These are phyloP conservation scores for Tuber indicum DNA, from an alignment of 495 filamentous ascomycete species.

Conservation along the genomic window DNA sequence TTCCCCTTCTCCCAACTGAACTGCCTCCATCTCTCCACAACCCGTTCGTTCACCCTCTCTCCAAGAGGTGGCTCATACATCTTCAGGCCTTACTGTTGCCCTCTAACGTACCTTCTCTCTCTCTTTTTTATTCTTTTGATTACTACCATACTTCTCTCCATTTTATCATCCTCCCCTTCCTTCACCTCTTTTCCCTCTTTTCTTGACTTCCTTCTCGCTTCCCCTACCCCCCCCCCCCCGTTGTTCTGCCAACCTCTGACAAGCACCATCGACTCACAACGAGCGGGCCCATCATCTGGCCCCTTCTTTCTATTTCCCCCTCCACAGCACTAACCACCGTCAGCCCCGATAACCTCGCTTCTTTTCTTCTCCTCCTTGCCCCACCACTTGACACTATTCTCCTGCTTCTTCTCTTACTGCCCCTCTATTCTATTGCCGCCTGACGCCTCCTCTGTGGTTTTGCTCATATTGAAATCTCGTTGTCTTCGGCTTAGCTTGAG, in stretches of 20 bases:
- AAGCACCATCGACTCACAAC: conserved; percentile 27
- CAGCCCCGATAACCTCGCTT: conserved; percentile 42
- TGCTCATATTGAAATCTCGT: background rate
- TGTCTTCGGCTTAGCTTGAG: background rate
- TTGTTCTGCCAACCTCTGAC: conserved; percentile 34
- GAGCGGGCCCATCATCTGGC: conserved; percentile 43
- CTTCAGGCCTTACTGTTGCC: conserved; percentile 11
- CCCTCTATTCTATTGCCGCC: background rate
- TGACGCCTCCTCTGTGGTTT: background rate
- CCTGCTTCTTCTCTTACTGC: background rate
- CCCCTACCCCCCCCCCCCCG: background rate
- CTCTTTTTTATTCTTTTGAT: conserved; percentile 14
- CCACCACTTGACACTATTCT: conserved; percentile 16
- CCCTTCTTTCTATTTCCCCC: conserved; percentile 18
- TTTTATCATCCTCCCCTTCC: background rate
- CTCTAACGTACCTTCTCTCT: conserved; percentile 14
- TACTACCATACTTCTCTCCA: background rate
- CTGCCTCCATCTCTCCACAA: conserved; percentile 16
- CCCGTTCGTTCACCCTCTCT: conserved; percentile 5
- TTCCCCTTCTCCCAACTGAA: conserved; percentile 7
- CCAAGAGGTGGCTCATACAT: conserved; percentile 15
- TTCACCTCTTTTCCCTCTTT: conserved; percentile 2
- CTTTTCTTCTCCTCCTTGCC: conserved; percentile 41
- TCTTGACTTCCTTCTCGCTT: background rate
- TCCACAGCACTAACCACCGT: conserved; percentile 45